Evolutionary conservation across 1,139 yeast species (phyloP).

Genomic region (Kodamaea sp.): DNA sequence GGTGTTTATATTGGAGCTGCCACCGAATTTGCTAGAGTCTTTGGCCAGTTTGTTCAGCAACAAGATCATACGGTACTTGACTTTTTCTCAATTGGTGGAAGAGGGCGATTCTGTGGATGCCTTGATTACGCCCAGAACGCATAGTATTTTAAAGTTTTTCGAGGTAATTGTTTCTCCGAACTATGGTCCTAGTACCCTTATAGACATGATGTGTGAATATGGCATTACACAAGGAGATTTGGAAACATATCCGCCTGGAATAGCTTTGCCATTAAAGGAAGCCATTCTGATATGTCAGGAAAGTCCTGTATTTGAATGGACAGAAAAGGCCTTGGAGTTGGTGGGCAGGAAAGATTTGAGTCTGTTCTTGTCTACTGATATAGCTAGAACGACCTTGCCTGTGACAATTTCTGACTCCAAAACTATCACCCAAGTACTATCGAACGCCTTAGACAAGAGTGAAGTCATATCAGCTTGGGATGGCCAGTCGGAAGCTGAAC

Average conservation of each 20-base stretch:
- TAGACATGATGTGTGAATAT: slow-evolving; percentile 59
- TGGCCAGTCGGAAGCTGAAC: slow-evolving; percentile 65
- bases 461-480: slow-evolving; percentile 62
- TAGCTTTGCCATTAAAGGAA: slow-evolving; percentile 64
- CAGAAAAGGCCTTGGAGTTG: slow-evolving; percentile 51
- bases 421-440: slow-evolving; percentile 52
- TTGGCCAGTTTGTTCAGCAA: slow-evolving; percentile 52
- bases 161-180: slow-evolving; percentile 61
- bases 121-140: slow-evolving; percentile 64
- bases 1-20: slow-evolving; percentile 45
- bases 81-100: slow-evolving; percentile 68
- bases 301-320: slow-evolving; percentile 53
- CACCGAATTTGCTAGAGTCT: slow-evolving; percentile 60
- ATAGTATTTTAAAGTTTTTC: slow-evolving; percentile 56
- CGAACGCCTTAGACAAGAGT: slow-evolving; percentile 44
- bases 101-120: slow-evolving; percentile 64
- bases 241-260: slow-evolving; percentile 75
- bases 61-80: slow-evolving; percentile 53
- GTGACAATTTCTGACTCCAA: slow-evolving; percentile 22
- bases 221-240: slow-evolving; percentile 53
- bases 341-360: slow-evolving; percentile 70
- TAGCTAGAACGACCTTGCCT: slow-evolving; percentile 9
- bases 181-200: slow-evolving; percentile 52
- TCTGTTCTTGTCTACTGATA: slow-evolving; percentile 21
- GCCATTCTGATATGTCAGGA: slow-evolving; percentile 60